phyloP scores from a whole-genome alignment of 2,329 filamentous ascomycete genomes.

The Colletotrichum musae region DNA sequence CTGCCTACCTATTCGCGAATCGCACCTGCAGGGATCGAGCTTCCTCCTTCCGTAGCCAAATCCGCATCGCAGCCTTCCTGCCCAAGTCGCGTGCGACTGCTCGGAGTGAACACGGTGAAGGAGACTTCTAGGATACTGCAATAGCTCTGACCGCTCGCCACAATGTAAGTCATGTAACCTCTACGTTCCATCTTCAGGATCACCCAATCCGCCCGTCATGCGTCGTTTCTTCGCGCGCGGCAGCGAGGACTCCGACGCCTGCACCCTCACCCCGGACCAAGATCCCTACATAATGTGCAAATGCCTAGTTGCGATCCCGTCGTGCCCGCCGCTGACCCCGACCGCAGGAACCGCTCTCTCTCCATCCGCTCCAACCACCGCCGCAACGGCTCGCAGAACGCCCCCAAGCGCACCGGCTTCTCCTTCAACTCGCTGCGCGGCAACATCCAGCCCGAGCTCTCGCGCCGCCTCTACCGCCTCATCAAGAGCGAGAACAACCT shows the following conservation, averaged over 20 bases:
- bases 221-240: conserved; percentile 23
- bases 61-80: conserved; percentile 2
- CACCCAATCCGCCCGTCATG: conserved; percentile 20
- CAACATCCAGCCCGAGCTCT: conserved; percentile 87
- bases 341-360: conserved; percentile 77
- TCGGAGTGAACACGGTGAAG: neutral
- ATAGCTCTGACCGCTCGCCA: neutral
- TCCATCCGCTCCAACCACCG: conserved; percentile 79
- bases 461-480: conserved; percentile 88
- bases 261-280: neutral
- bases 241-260: conserved; percentile 23
- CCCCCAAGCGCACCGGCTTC: conserved; percentile 66
- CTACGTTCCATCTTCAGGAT: neutral
- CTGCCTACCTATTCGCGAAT: conserved; percentile 3
- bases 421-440: conserved; percentile 89
- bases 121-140: neutral
- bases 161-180: conserved; percentile 32
- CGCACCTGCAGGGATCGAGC: conserved; percentile 9
- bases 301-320: neutral
- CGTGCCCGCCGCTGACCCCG: conserved; percentile 1
- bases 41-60: conserved; percentile 4
- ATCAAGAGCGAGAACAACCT: conserved; percentile 97
- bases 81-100: no score
- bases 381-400: conserved; percentile 55
- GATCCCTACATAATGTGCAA: neutral